Evolutionary conservation across 345 rosid species (phyloP), one percentile per base, ranked within the genome.

Genomic region (Turnera subulata): DNA sequence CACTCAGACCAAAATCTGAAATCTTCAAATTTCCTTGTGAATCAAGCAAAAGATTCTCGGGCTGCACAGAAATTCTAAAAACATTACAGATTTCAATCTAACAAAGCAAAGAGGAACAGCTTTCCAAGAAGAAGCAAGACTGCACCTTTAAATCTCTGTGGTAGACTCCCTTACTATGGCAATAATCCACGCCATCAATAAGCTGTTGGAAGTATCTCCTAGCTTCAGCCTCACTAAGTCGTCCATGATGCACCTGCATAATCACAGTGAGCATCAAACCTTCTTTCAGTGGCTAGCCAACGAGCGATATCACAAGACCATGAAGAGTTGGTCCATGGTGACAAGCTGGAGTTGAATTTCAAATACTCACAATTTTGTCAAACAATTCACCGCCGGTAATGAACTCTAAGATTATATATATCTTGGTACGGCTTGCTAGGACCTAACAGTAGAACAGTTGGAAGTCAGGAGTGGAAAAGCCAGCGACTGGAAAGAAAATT

Each of bases 371-470:
- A 24, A 87, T 89, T 76, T 89, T 89, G 80, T 93, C 99, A 47
- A 93, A 93, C 81, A 93, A 66, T 77, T 93, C 97, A 55, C 99
- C 96, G 47, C 99, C 99, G 0, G 97, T 89, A 66, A 93, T 89
- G 78, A 78, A 92, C 84, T 93, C 97, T 69, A 93, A 69, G 71
- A 93, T 93, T 37, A 93, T 93, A 63, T 93, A 89, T 62, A 93
- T 89, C 82, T 87, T 93, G 11, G 89, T 85, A 2, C 94, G 88
- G 64, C 96, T 93, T 20, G 99, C 97, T 56, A 93, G 48, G 57
- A 93, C 96, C 98, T 92, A 70, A 26, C 22, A 23, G 24, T 51
- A 50, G 23, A 64, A 45, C 21, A 15, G 51, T 29, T 14, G 4
- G 1, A 15, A 16, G 50, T 60, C 55, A 55, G 22, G 8, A 29